Conservation (phyloP, 306 rosid genomes). For the Cucumis cinereus region DNA sequence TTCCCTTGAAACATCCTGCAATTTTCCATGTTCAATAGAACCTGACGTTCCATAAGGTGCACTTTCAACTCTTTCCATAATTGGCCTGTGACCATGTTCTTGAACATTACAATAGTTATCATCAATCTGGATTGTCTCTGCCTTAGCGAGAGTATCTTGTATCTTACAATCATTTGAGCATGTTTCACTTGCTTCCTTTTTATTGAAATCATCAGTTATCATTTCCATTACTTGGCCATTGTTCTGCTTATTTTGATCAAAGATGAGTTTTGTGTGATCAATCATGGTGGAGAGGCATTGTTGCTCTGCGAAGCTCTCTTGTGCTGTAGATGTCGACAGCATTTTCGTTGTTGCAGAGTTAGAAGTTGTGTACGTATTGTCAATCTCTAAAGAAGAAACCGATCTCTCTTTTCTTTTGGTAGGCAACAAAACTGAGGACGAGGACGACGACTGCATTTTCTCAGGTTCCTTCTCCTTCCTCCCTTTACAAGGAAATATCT, state of each 20-base stretch:
- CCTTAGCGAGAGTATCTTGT: neutral
- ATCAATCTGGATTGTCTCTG: neutral
- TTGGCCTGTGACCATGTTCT: neutral
- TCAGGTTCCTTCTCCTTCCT: slow-evolving; percentile 48
- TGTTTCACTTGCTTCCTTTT: neutral
- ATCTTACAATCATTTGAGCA: neutral
- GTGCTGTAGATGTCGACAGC: slow-evolving; percentile 37
- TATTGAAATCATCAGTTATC: neutral
- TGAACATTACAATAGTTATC: neutral
- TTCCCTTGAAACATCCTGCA: neutral
- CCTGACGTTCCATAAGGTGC: neutral
- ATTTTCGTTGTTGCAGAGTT: slow-evolving; percentile 2
- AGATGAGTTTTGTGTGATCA: neutral
- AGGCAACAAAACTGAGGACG: slow-evolving; percentile 40
- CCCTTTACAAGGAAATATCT: slow-evolving; percentile 57
- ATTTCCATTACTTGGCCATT: neutral
- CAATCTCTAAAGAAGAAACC: slow-evolving; percentile 60
- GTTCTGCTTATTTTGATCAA: neutral
- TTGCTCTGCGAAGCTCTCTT: neutral
- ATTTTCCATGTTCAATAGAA: neutral
- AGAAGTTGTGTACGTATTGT: neutral
- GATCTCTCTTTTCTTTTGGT: slow-evolving; percentile 84
- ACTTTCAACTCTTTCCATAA: neutral
- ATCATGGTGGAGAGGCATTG: neutral
- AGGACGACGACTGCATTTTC: slow-evolving; percentile 9